Conservation (phyloP, 768 basidiomycete genomes). For the Leccinum arenicola region DNA sequence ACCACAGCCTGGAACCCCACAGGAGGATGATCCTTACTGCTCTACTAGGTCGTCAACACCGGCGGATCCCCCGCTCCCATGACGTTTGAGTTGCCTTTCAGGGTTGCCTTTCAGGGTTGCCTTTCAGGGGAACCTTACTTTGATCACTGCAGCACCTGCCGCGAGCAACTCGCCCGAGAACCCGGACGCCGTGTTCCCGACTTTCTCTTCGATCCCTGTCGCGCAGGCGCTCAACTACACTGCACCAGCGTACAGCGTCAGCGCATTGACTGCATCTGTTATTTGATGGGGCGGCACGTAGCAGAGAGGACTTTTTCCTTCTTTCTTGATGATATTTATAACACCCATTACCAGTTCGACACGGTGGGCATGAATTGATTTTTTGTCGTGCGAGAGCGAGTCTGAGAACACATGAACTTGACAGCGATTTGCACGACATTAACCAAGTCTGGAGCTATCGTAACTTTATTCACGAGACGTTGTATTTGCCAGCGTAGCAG, state of each 20-base stretch:
- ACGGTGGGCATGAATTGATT: background rate
- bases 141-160: background rate
- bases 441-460: too few relatives aligned
- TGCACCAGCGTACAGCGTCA: constrained; percentile 44
- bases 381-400: background rate
- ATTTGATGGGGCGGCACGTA: background rate
- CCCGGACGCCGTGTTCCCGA: background rate
- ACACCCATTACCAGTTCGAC: background rate
- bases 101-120: constrained; percentile 42
- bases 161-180: background rate
- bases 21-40: background rate
- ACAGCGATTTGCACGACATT: background rate
- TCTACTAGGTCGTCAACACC: constrained; percentile 50
- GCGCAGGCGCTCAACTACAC: constrained; percentile 48
- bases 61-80: constrained; percentile 37
- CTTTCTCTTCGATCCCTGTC: background rate
- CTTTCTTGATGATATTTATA: background rate
- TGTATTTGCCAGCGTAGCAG: background rate
- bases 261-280: constrained; percentile 18
- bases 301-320: background rate
- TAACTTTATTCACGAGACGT: background rate
- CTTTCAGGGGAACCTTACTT: constrained; percentile 3
- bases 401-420: background rate
- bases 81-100: constrained; percentile 52
- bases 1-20: background rate